A percentile compares a stretch with the other conserved stretches of the same genome.
Conservation (phyloP, 1,284 basidiomycete genomes). For the Sparassis latifolia region DNA sequence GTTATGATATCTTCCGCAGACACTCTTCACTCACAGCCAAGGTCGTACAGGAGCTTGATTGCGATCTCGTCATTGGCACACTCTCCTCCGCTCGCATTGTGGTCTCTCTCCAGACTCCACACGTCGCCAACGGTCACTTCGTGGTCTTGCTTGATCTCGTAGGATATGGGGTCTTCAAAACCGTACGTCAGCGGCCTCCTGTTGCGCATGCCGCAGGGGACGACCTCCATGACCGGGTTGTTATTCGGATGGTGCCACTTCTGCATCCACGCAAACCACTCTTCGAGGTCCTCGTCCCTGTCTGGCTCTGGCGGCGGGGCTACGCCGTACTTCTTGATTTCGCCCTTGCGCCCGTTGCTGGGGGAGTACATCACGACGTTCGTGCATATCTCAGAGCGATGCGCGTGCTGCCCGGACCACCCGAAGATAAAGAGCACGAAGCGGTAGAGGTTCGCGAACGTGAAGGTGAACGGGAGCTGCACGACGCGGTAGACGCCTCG, state of each 20-base stretch:
- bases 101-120: conserved; percentile 19
- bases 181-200: conserved; percentile 4
- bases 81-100: conserved; percentile 23
- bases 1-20: not conserved
- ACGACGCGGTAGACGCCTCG: conserved; percentile 24
- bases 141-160: conserved; percentile 17
- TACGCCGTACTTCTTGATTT: conserved; percentile 26
- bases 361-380: conserved; percentile 21
- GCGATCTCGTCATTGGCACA: conserved; percentile 25
- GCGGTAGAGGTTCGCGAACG: conserved; percentile 29
- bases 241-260: conserved; percentile 1
- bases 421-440: conserved; percentile 32
- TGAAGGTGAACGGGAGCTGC: conserved; percentile 27
- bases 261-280: conserved; percentile 3
- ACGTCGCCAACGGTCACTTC: conserved; percentile 23
- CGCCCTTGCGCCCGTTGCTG: conserved; percentile 14
- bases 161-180: conserved; percentile 10
- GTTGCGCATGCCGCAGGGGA: not conserved
- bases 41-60: conserved; percentile 27
- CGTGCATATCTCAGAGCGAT: conserved; percentile 20
- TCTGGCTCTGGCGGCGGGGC: conserved; percentile 15
- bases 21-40: conserved; percentile 12
- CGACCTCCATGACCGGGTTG: conserved; percentile 16
- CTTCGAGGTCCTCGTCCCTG: conserved; percentile 9
- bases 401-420: conserved; percentile 25